Percentiles rank a stretch among this genome's conserved stretches.
These are phyloP conservation scores for Blastosporella zonata DNA, from an alignment of 1,284 basidiomycete genomes.

Conservation along the genomic window DNA sequence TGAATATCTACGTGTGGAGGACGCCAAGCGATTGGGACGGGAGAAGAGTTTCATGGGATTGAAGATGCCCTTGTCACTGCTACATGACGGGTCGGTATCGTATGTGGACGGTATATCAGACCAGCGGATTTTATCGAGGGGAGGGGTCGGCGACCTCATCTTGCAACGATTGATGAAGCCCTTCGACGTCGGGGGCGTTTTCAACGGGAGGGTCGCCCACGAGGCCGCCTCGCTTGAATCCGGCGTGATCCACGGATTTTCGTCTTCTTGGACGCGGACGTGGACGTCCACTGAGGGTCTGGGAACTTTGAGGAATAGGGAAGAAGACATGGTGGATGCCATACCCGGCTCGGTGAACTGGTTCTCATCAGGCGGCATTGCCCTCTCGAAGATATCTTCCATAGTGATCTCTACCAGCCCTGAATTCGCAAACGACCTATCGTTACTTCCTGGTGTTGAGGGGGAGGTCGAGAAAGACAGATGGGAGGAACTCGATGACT, in stretches of 20 bases:
- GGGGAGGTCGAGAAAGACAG: constrained; percentile 33
- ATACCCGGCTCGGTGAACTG: constrained; percentile 11
- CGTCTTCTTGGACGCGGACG: neutral
- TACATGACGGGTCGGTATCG: constrained; percentile 15
- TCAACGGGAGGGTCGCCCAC: constrained; percentile 5
- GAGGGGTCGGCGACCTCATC: constrained; percentile 12
- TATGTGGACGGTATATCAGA: constrained; percentile 5
- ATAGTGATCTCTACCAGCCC: constrained; percentile 8
- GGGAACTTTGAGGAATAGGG: constrained; percentile 1
- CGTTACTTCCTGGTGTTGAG: constrained; percentile 38
- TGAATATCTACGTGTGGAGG: constrained; percentile 3
- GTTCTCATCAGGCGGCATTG: constrained; percentile 27
- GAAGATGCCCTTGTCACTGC: constrained; percentile 15
- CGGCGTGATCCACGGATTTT: constrained; percentile 1
- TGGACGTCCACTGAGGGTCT: neutral
- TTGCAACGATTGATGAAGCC: constrained; percentile 5
- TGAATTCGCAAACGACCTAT: constrained; percentile 28
- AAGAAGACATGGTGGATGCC: constrained; percentile 5
- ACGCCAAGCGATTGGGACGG: constrained; percentile 21
- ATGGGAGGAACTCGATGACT: constrained; percentile 27
- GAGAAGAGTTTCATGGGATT: constrained; percentile 34
- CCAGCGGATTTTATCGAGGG: constrained; percentile 2
- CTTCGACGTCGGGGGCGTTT: constrained; percentile 18
- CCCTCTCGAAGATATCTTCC: constrained; percentile 23
- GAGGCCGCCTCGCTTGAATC: constrained; percentile 16